Percentiles rank a stretch among this genome's conserved stretches.
phyloP scores from a whole-genome alignment of 768 basidiomycete genomes.

The Brasilioporus rufonigricans region DNA sequence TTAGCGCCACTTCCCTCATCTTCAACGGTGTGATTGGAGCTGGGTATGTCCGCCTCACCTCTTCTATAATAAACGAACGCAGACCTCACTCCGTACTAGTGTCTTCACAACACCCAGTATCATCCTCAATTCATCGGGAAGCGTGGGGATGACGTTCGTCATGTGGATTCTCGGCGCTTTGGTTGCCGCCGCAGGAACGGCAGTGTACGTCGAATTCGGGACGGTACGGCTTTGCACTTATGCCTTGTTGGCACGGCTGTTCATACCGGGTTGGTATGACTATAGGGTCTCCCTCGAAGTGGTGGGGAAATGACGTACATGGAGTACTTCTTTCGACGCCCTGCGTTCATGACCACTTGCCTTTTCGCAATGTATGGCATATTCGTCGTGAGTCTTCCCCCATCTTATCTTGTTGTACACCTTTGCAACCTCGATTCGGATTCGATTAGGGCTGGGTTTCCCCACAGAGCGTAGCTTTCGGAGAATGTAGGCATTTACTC shows the following conservation, averaged over 20 bases:
- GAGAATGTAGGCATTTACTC: constrained; percentile 53
- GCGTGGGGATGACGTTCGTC: constrained; percentile 62
- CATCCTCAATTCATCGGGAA: constrained; percentile 65
- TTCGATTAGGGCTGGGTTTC: constrained; percentile 51
- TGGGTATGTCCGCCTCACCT: constrained; percentile 52
- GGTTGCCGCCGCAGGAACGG: constrained; percentile 63
- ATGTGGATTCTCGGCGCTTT: constrained; percentile 72
- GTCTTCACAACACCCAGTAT: constrained; percentile 72
- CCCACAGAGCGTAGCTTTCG: constrained; percentile 63
- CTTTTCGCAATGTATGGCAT: constrained; percentile 55
- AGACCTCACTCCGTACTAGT: constrained; percentile 32
- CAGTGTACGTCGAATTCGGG: constrained; percentile 71
- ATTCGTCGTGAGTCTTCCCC: constrained; percentile 45
- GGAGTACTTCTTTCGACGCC: constrained; percentile 60
- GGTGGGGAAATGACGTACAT: constrained; percentile 79
- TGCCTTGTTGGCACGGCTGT: background rate
- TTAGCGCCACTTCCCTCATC: constrained; percentile 62
- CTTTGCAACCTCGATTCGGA: background rate
- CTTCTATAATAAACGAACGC: background rate
- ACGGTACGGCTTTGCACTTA: constrained; percentile 42
- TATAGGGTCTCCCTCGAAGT: constrained; percentile 62
- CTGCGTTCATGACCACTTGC: constrained; percentile 61
- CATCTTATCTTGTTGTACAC: background rate
- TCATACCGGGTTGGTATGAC: background rate
- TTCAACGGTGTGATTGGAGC: constrained; percentile 78